Percentiles rank a stretch among this genome's conserved stretches.
These are phyloP conservation scores for Passalora sequoiae DNA, from an alignment of 2,329 filamentous ascomycete genomes.

Conservation along the genomic window DNA sequence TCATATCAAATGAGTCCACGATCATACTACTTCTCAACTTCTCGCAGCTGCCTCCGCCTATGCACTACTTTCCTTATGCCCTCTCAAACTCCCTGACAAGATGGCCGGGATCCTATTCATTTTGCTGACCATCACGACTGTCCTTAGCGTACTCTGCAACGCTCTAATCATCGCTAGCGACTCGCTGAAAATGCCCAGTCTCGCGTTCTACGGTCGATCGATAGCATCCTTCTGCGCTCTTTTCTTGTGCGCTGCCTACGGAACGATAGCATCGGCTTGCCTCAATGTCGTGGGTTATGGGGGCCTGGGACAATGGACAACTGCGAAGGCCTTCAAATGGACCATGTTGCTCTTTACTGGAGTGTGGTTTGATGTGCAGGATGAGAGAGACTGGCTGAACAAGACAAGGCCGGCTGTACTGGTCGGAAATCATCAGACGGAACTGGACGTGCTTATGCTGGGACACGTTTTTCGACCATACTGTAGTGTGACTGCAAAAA, in stretches of 20 bases:
- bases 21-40: background rate
- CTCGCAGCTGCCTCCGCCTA: background rate
- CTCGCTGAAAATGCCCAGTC: conserved; percentile 29
- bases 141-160: conserved; percentile 32
- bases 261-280: conserved; percentile 66
- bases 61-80: conserved; percentile 1
- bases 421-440: conserved; percentile 86
- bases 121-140: conserved; percentile 24
- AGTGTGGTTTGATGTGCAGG: conserved; percentile 66
- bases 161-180: conserved; percentile 34
- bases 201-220: conserved; percentile 63
- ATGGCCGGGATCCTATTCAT: conserved; percentile 28
- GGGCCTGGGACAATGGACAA: conserved; percentile 79
- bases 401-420: conserved; percentile 76
- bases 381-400: conserved; percentile 31
- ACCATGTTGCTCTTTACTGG: conserved; percentile 71
- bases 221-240: conserved; percentile 40
- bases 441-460: conserved; percentile 89
- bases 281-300: conserved; percentile 67
- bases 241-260: conserved; percentile 57
- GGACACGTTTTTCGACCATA: conserved; percentile 84
- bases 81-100: background rate
- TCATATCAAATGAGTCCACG: conserved; percentile 2
- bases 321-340: conserved; percentile 73
- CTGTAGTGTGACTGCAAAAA: conserved; percentile 91